phyloP scores from a whole-genome alignment of 2,329 filamentous ascomycete genomes.

The Dactylonectria macrodidyma region DNA sequence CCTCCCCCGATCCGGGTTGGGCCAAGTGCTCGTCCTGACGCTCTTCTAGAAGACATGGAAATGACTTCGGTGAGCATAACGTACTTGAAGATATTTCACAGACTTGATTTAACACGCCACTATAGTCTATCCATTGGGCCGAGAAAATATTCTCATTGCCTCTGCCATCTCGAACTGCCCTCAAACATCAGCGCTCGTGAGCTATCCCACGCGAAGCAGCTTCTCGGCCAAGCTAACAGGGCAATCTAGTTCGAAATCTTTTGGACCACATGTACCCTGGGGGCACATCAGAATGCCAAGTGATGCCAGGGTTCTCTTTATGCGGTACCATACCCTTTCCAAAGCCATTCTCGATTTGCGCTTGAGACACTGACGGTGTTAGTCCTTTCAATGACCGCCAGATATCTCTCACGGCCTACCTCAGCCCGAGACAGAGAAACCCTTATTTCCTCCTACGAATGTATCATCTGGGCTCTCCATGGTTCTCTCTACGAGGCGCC shows the following conservation, averaged over 20 bases:
- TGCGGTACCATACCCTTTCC: conserved; percentile 58
- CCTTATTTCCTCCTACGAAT: conserved; percentile 65
- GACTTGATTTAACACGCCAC: conserved; percentile 19
- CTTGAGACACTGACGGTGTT: conserved; percentile 21
- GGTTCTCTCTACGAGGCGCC: conserved; percentile 66
- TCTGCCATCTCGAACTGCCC: conserved; percentile 64
- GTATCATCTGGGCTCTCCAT: conserved; percentile 56
- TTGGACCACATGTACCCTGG: conserved; percentile 62
- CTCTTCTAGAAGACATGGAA: conserved; percentile 48
- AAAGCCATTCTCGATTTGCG: background rate
- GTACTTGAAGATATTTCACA: background rate
- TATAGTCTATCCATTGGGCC: conserved; percentile 71
- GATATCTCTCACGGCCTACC: conserved; percentile 67
- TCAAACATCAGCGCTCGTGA: conserved; percentile 59
- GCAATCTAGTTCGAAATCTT: conserved; percentile 59
- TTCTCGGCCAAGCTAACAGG: conserved; percentile 25
- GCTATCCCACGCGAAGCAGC: conserved; percentile 12
- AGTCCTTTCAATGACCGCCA: conserved; percentile 70
- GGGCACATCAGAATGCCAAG: conserved; percentile 61
- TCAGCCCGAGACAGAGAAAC: conserved; percentile 59
- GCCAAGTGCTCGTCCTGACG: conserved; percentile 52
- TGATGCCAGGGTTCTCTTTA: conserved; percentile 67
- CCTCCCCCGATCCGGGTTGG: conserved; percentile 55
- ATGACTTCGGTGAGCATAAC: conserved; percentile 34
- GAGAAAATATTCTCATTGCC: conserved; percentile 72